A percentile compares a stretch with the other conserved stretches of the same genome.
Evolutionary conservation across 192 early-diverging fungal species (phyloP).

Genomic region (Chytriomyces confervae): DNA sequence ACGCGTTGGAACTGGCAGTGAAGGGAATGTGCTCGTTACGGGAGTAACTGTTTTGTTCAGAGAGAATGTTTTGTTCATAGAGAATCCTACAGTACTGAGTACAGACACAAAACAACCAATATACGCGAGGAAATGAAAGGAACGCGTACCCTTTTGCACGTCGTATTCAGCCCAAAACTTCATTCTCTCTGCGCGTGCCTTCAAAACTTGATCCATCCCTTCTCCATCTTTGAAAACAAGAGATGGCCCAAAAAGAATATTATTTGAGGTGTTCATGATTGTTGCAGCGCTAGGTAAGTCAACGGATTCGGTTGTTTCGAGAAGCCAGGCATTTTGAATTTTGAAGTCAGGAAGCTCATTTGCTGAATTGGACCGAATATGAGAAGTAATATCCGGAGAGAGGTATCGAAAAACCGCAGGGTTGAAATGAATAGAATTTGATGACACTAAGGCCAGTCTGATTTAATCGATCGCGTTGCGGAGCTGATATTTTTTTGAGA

Average conservation of each 20-base stretch:
- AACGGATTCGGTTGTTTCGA: background rate
- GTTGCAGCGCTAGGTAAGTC: background rate
- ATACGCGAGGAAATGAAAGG: background rate
- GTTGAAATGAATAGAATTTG: conserved; percentile 12
- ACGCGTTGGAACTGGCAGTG: background rate
- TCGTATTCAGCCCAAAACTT: conserved; percentile 22
- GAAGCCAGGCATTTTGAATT: background rate
- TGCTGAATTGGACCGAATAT: background rate
- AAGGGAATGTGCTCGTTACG: background rate
- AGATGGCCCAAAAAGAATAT: conserved; percentile 22
- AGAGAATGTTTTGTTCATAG: background rate
- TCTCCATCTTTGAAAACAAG: conserved; percentile 13
- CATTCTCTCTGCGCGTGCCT: background rate
- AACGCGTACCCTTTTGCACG: conserved; percentile 7
- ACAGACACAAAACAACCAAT: background rate
- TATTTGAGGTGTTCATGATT: conserved; percentile 13
- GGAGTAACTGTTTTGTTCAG: background rate
- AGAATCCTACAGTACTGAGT: background rate
- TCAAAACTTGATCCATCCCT: background rate
- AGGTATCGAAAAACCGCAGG: conserved; percentile 26
- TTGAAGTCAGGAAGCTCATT: background rate
- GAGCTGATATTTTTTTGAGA: no score
- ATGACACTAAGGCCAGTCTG: background rate
- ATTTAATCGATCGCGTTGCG: background rate
- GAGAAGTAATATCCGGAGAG: conserved; percentile 1